Conservation (phyloP, 257 asterid species). For the Parsonsia alboflavescens region DNA sequence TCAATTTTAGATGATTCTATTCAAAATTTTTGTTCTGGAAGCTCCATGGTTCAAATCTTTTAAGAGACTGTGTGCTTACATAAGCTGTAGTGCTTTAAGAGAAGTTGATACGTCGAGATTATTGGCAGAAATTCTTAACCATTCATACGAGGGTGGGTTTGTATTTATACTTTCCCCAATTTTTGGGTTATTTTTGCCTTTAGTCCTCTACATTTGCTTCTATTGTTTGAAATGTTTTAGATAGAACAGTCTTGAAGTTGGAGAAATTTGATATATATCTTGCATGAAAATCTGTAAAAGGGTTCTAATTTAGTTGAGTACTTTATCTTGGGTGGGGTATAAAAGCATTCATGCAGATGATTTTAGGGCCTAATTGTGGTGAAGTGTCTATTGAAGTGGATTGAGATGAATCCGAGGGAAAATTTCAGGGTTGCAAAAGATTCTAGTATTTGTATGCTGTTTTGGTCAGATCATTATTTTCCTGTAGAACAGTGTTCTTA, state of each 20-base stretch:
- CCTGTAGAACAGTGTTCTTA: not conserved
- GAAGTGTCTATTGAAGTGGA: not conserved
- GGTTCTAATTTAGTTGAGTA: not conserved
- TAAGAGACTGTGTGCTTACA: slow-evolving; percentile 78
- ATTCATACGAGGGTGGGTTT: slow-evolving; percentile 40
- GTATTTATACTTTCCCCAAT: not conserved
- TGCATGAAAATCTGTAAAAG: not conserved
- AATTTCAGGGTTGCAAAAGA: not conserved
- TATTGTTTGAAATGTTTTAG: not conserved
- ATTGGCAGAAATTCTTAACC: slow-evolving; percentile 47
- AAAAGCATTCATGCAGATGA: not conserved
- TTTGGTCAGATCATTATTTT: not conserved
- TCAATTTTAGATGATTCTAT: slow-evolving; percentile 60
- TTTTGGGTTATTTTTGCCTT: not conserved
- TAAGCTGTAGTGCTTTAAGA: slow-evolving; percentile 71
- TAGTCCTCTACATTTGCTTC: not conserved
- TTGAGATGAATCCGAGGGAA: not conserved
- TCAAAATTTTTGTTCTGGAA: slow-evolving; percentile 63
- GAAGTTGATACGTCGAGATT: slow-evolving; percentile 84
- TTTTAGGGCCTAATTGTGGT: not conserved
- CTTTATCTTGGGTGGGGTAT: not conserved
- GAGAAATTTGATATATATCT: not conserved
- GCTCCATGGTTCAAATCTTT: slow-evolving; percentile 94
- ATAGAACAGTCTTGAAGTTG: not conserved
- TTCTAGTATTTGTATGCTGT: not conserved